Conservation (phyloP, 1,139 yeast species). For the Protomyces inundatus region DNA sequence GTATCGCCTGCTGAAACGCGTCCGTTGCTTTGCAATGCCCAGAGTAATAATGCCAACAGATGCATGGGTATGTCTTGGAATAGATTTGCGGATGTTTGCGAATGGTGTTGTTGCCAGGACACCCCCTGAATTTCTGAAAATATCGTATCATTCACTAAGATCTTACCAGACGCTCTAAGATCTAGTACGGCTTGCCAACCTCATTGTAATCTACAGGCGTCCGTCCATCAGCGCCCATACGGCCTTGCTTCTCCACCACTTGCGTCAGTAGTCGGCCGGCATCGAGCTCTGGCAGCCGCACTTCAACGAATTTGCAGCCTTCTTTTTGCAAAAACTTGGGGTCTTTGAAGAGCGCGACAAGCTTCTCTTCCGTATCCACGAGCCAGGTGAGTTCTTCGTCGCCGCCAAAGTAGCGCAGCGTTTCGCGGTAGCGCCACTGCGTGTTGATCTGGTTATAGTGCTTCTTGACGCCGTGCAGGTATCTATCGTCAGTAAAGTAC, state of each 20-base stretch:
- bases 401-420: conserved; percentile 59
- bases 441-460: conserved; percentile 74
- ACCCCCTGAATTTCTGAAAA: no score
- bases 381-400: not conserved
- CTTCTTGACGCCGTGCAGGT: conserved; percentile 69
- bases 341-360: not conserved
- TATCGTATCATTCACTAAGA: no score
- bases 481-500: conserved; percentile 41
- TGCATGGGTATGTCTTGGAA: not conserved
- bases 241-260: not conserved
- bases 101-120: no score
- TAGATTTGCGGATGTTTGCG: not conserved
- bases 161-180: no score
- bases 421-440: conserved; percentile 68
- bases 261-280: conserved; percentile 5
- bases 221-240: not conserved
- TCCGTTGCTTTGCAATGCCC: no score
- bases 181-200: not conserved
- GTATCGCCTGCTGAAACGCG: not conserved
- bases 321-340: not conserved
- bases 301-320: conserved; percentile 2
- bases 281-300: not conserved
- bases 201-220: not conserved
- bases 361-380: not conserved
- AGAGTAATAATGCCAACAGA: not conserved